Evolutionary conservation across 1,139 yeast genomes (phyloP), one percentile per base, ranked within the genome.

Genomic region (Yamadazyma atmosphaerica): DNA sequence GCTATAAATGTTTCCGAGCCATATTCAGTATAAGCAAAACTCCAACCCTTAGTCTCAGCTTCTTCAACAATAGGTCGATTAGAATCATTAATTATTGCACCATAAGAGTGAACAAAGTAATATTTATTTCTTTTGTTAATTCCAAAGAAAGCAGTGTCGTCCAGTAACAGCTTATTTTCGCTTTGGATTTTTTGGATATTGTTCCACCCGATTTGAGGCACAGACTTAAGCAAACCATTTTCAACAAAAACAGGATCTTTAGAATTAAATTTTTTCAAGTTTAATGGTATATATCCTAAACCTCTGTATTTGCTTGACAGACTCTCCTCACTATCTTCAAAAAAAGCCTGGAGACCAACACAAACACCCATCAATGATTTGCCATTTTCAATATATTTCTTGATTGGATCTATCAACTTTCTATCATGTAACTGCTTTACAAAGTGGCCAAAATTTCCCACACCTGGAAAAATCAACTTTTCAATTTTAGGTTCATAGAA

Each of bases 201-300:
- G 59, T 89, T 92, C 98, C 98, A 92, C 15, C 98, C 98, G 50
- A 92, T 92, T 49, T 86, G 92, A 3, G 98, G 98, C 2, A 92
- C 98, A 9, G 96, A 76, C 60, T 92, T 92, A 30, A 48, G 42
- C 32, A 58, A 40, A 0, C 46, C 46, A 16, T 48, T 48, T 3
- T 46, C 44, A 1, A 40, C 32, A 38, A 61, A 68, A 2, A 53
- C 34, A 5, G 59, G 51, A 40, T 75, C 82, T 2, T 68, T 43
- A 28, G 72, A 67, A 45, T 79, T 63, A 56, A 92, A 92, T 52
- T 78, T 83, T 15, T 61, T 59, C 47, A 92, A 68, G 6, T 62
- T 59, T 36, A 82, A 66, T 34, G 74, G 74, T 29, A 83, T 59
- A 32, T 77, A 68, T 4, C 63, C 63, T 29, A 81, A 55, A 1